Base-by-base conservation (phyloP, 2,329 filamentous ascomycete genomes). In the Penicillium sp. region DNA sequence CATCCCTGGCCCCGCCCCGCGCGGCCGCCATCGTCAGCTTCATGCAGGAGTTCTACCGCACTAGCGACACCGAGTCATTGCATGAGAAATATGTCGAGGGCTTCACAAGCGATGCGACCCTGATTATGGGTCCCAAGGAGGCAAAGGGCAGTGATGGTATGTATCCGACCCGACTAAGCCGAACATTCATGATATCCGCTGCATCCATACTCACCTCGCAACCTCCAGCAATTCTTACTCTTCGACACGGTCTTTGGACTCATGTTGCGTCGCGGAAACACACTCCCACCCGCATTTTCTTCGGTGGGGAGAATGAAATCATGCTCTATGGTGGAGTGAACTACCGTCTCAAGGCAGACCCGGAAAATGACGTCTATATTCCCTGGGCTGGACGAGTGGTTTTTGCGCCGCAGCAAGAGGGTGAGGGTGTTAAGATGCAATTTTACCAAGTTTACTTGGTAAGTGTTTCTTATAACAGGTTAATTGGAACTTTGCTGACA, bases 401-500 rank as follows among this genome's bases (percentile, higher is more conserved):
- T 14, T 75, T 76, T 63, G 70, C 62, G 26, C 59, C 61, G 3
- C 51, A 56, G 23, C 56, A 61, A 52, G 62, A 62, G 21, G 61
- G 59, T 1, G 64, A 62, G 43, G 64, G 47, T 43, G 53, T 70
- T 19, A 75, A 67, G 62, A 75, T 76, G 72, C 67, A 56, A 60
- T 76, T 74, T 59, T 76, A 76, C 67, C 73, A 75, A 62, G 73
- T 76, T 57, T 76, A 76, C 59, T 60, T 76, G 69, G 73, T 75
- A 57, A 25, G 73, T 50, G 11, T 37, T 33, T 35, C 44, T 16
- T 25, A n/a, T 8, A 11, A 21, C n/a, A 19, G n/a, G 14, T 25
- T 14, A 47, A 11, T 25, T n/a, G 25, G 26, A 55, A n/a, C 44
- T 50, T 50, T 60, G 23, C 60, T 61, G 19, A 61, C 13, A 23